Conservation (phyloP, 257 asterid genomes). For the Nicotiana undulata region DNA sequence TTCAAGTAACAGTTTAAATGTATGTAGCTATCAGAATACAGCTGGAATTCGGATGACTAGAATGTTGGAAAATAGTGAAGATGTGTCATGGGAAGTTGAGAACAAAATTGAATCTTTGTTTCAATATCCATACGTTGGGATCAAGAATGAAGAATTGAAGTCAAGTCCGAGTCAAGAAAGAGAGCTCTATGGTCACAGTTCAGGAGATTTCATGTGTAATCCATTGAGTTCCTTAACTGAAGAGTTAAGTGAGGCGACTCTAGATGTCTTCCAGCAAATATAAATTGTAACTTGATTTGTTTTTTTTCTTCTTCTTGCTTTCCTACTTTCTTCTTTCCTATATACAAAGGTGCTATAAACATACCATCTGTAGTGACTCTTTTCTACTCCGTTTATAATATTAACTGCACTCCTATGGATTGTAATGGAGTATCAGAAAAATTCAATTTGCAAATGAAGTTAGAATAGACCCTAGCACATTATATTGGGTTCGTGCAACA, state of each 20-base stretch:
- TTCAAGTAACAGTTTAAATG: conserved; percentile 31
- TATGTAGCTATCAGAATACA: conserved; percentile 11
- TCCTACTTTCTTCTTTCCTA: background rate
- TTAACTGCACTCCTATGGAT: no score
- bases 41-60: conserved; percentile 1
- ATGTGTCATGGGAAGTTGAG: conserved; percentile 42
- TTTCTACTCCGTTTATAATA: background rate
- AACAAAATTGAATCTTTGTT: conserved; percentile 37
- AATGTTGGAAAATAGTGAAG: conserved; percentile 17
- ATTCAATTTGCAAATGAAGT: no score
- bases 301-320: background rate
- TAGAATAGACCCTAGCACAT: no score
- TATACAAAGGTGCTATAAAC: conserved; percentile 9
- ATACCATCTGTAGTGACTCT: conserved; percentile 18
- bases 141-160: conserved; percentile 36
- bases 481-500: no score
- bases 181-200: conserved; percentile 9
- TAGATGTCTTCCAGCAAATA: conserved; percentile 20
- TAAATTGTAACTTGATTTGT: background rate
- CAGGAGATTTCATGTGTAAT: conserved; percentile 7
- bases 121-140: conserved; percentile 16
- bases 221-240: conserved; percentile 37
- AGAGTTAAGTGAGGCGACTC: conserved; percentile 20
- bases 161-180: conserved; percentile 8
- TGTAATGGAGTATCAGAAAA: no score